A percentile compares a stretch with the other conserved stretches of the same genome.
Conservation (phyloP, 768 basidiomycete species). For the Cystobasidium ongulense region DNA sequence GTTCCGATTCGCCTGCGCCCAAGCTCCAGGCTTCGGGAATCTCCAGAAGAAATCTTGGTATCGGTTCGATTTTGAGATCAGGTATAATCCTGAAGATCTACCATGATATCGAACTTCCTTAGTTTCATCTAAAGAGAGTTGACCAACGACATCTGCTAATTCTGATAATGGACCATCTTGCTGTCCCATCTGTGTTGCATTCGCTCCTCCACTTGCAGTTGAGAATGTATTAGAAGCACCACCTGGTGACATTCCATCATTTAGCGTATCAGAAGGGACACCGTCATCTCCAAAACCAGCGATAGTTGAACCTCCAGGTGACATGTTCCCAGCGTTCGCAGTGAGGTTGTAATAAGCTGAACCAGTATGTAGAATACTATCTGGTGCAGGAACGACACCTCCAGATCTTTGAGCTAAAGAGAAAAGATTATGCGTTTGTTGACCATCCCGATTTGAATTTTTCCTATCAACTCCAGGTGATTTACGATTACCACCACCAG, state of each 20-base stretch:
- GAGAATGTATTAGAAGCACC: background rate
- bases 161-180: slow-evolving; percentile 42
- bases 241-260: background rate
- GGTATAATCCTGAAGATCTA: slow-evolving; percentile 40
- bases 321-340: background rate
- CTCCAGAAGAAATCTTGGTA: slow-evolving; percentile 47
- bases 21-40: slow-evolving; percentile 80
- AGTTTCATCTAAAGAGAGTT: slow-evolving; percentile 79
- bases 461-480: background rate
- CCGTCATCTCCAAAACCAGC: background rate
- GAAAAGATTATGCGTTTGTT: slow-evolving; percentile 7
- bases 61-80: slow-evolving; percentile 37
- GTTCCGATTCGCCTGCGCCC: slow-evolving; percentile 58
- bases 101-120: slow-evolving; percentile 78
- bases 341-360: slow-evolving; percentile 21
- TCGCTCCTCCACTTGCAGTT: background rate
- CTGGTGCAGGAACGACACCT: background rate
- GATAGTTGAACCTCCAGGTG: background rate
- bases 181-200: background rate
- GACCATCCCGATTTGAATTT: background rate
- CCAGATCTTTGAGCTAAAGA: background rate
- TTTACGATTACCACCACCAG: background rate
- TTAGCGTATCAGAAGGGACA: background rate
- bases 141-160: slow-evolving; percentile 66
- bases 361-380: slow-evolving; percentile 31